Evolutionary conservation across 441 rosid species (phyloP).

Genomic region (Bocquillonia castaneifolia): DNA sequence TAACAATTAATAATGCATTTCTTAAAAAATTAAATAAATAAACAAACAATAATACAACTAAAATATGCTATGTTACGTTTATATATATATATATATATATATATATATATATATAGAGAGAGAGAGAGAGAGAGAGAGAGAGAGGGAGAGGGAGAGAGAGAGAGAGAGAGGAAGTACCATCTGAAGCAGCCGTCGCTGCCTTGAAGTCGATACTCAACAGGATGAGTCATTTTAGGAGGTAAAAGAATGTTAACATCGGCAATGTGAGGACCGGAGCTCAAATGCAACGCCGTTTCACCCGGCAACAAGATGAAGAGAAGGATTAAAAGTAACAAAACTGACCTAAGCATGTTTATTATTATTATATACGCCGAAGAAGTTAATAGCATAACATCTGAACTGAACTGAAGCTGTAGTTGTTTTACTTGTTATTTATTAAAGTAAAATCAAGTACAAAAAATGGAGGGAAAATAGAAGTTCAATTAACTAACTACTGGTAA

Average conservation of each 20-base stretch:
- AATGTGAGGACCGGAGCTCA: conserved; percentile 75
- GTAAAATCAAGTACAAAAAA: not conserved
- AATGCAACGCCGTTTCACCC: conserved; percentile 34
- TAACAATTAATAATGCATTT: conserved; percentile 20
- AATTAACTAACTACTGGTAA: too few relatives aligned
- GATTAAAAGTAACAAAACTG: conserved; percentile 27
- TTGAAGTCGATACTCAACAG: conserved; percentile 89
- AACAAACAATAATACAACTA: not conserved
- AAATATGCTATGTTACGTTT: not conserved
- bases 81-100: too few relatives aligned
- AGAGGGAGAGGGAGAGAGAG: not conserved
- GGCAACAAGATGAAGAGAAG: conserved; percentile 20
- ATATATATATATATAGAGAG: too few relatives aligned
- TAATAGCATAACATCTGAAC: not conserved
- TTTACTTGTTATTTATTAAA: too few relatives aligned
- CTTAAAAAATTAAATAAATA: not conserved
- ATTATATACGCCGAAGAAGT: not conserved
- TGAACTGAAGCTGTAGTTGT: not conserved
- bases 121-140: not conserved
- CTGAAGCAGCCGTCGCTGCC: conserved; percentile 97
- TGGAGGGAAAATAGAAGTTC: conserved; percentile 3
- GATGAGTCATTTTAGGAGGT: conserved; percentile 87
- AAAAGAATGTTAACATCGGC: conserved; percentile 85
- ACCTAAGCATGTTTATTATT: conserved; percentile 26
- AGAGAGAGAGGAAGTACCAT: conserved; percentile 42